Percentiles rank a stretch among this genome's conserved stretches.
Evolutionary conservation across 2,329 filamentous ascomycete species (phyloP).

Genomic region (Diplodia scrobiculata): DNA sequence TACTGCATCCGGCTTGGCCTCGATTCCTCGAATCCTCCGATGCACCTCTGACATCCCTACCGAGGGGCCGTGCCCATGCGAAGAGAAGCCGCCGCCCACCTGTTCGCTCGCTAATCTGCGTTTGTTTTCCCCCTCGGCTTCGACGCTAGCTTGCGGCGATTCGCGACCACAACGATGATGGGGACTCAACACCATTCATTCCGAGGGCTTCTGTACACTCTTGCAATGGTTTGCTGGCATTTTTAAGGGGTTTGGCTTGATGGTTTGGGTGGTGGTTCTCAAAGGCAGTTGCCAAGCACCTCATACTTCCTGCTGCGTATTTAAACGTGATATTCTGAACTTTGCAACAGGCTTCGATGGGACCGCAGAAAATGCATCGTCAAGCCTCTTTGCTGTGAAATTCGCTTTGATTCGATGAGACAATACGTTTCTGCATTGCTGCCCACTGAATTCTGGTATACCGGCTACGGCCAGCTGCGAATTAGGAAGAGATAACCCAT

Average conservation of each 20-base stretch:
- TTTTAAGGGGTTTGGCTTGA: neutral
- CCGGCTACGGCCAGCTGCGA: neutral
- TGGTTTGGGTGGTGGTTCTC: neutral
- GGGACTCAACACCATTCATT: neutral
- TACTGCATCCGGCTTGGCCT: neutral
- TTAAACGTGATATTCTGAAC: neutral
- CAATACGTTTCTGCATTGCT: no score
- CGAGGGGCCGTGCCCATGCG: neutral
- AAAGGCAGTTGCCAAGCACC: neutral
- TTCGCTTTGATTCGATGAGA: no score
- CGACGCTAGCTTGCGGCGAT: neutral
- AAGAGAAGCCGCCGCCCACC: neutral
- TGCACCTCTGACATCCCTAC: no score
- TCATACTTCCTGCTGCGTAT: neutral
- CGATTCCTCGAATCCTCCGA: neutral
- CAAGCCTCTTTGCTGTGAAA: no score
- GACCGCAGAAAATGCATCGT: no score
- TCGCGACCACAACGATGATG: neutral
- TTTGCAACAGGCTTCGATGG: neutral
- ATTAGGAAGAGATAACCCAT: neutral
- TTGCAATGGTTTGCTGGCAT: neutral
- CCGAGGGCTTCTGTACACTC: neutral
- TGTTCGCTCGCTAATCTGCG: neutral
- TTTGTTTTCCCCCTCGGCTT: neutral
- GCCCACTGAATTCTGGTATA: neutral